Percentiles rank a stretch among this genome's conserved stretches.
These are phyloP conservation scores for Claviceps maximensis DNA, from an alignment of 2,329 filamentous ascomycete species.

Conservation along the genomic window DNA sequence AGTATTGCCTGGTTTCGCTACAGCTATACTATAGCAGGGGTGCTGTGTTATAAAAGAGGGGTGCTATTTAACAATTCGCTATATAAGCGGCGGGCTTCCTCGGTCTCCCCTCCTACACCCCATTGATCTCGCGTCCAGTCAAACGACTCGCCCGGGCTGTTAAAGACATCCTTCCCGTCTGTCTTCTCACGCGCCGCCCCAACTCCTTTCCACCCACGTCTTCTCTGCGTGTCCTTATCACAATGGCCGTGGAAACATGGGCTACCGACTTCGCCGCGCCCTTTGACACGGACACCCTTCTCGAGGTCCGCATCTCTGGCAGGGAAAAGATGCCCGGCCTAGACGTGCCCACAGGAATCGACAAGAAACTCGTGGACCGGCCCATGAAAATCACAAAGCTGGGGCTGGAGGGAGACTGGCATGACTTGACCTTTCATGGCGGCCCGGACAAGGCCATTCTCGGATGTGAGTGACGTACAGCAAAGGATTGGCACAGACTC, in stretches of 20 bases:
- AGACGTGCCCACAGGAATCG: conserved; percentile 41
- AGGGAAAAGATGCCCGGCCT: conserved; percentile 42
- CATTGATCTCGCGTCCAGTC: too few relatives aligned
- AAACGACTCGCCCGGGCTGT: too few relatives aligned
- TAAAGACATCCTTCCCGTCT: too few relatives aligned
- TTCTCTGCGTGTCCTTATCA: background rate
- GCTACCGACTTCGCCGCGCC: conserved; percentile 24
- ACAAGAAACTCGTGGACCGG: conserved; percentile 32
- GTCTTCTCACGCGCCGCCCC: background rate
- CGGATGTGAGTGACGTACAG: conserved; percentile 28
- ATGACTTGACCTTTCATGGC: conserved; percentile 48
- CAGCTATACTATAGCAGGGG: too few relatives aligned
- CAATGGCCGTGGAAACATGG: conserved; percentile 2
- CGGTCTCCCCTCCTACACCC: too few relatives aligned
- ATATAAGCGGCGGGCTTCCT: too few relatives aligned
- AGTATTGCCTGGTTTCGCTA: too few relatives aligned
- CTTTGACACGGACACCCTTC: conserved; percentile 33
- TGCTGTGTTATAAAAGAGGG: too few relatives aligned
- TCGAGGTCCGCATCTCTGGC: conserved; percentile 43
- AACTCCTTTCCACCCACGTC: background rate
- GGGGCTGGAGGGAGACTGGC: conserved; percentile 47
- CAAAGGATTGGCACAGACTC: background rate
- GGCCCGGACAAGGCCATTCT: conserved; percentile 51
- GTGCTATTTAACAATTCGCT: too few relatives aligned
- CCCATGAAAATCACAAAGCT: conserved; percentile 31